Evolutionary conservation across 192 early-diverging fungal genomes (phyloP).

Genomic region (Coemansia guatemalensis): DNA sequence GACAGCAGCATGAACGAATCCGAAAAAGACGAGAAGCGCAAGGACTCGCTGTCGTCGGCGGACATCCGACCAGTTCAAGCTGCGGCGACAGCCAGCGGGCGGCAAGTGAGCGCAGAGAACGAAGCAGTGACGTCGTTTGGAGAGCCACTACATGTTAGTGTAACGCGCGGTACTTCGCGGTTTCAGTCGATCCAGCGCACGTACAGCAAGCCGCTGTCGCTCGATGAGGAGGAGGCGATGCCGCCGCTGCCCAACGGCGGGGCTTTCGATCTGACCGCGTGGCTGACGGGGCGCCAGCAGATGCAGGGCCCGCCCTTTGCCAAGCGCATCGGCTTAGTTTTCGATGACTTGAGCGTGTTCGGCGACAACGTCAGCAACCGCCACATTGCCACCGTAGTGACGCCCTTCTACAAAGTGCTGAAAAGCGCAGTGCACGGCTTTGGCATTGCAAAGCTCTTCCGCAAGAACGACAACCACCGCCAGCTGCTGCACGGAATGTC

Average conservation of each 20-base stretch:
- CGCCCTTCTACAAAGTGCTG: conserved; percentile 37
- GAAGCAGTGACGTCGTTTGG: conserved; percentile 47
- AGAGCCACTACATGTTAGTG: conserved; percentile 49
- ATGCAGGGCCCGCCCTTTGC: conserved; percentile 40
- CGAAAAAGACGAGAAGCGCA: no score
- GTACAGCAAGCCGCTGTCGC: conserved; percentile 30
- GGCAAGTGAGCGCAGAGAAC: neutral
- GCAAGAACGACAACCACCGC: conserved; percentile 13
- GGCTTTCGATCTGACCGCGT: conserved; percentile 30
- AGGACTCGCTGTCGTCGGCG: no score
- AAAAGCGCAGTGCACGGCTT: conserved; percentile 24
- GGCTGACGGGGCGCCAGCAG: conserved; percentile 37
- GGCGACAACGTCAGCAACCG: conserved; percentile 33
- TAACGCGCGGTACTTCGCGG: conserved; percentile 28
- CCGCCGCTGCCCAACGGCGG: conserved; percentile 7
- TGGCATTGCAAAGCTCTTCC: conserved; percentile 16
- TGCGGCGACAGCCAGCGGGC: no score
- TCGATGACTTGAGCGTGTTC: conserved; percentile 37
- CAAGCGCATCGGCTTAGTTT: conserved; percentile 52
- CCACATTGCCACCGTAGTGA: conserved; percentile 43
- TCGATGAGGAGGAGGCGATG: conserved; percentile 31
- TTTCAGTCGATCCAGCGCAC: conserved; percentile 49
- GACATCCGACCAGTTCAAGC: no score
- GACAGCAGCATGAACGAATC: no score
- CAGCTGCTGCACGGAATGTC: conserved; percentile 58